Conservation (phyloP, 169 alveolate genomes). For the Perkinsus olseni region DNA sequence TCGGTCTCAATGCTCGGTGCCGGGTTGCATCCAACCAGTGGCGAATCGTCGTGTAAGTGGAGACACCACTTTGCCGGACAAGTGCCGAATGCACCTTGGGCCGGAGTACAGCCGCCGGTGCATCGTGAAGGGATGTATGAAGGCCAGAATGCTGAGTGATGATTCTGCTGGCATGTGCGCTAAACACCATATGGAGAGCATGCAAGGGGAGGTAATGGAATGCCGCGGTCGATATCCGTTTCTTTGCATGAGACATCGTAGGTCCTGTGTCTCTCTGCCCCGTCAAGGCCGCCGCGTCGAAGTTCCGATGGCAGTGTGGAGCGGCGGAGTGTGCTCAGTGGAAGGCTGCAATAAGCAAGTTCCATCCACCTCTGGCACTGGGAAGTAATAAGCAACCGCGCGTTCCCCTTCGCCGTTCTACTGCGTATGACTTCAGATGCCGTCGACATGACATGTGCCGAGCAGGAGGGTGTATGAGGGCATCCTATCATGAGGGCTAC, state of each 20-base stretch:
- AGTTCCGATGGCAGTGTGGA: neutral
- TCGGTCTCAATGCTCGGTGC: neutral
- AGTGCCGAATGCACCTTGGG: neutral
- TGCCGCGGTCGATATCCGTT: neutral
- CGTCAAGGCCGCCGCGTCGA: neutral
- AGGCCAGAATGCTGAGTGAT: neutral
- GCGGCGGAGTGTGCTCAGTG: neutral
- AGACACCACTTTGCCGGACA: neutral
- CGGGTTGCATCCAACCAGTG: neutral
- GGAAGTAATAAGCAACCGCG: neutral
- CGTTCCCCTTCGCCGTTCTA: neutral
- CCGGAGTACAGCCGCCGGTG: neutral
- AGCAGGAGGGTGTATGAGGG: neutral
- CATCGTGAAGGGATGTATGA: neutral
- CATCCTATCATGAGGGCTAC: neutral
- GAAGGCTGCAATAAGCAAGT: neutral
- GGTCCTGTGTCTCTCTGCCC: neutral
- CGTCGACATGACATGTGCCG: neutral
- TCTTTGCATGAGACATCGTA: neutral
- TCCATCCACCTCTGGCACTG: neutral
- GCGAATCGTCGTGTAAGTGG: neutral
- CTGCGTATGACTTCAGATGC: neutral
- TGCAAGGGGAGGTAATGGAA: neutral
- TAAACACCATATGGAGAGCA: neutral
- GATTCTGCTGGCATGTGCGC: neutral